Base-by-base conservation (phyloP, 352 stramenopile species). In the Globisporangium orthogonon region DNA sequence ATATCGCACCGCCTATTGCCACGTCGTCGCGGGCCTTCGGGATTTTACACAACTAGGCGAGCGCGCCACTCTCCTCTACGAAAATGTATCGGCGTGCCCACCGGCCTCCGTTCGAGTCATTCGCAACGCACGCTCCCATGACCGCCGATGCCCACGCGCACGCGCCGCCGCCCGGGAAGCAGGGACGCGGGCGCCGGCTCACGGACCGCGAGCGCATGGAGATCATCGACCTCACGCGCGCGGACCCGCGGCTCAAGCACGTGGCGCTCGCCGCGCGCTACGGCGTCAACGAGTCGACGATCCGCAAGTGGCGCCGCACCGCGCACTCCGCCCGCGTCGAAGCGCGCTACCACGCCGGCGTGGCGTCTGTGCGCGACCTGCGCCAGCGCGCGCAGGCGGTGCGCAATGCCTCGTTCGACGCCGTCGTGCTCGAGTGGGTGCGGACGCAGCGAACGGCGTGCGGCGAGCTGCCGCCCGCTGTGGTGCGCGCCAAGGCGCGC, bases 161-260 rank as follows among this genome's bases (percentile, higher is more conserved):
- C 11, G 18, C 33, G 18, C n/a, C 35, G 43, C 31, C 5, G n/a
- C 49, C 49, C 6, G 66, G 69, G 29, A 77, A 67, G 63, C 74
- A 79, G 49, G 70, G 74, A 50, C 56, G 58, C 18, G 75, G 74
- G 1, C 67, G 68, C 23, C 70, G 77, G 2, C 66, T 87, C 30
- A 87, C 77, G 4, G 77, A 84, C 62, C 71, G 66, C 52, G 73
- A 87, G 69, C 76, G 76, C 57, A 66, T 87, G 62, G 72, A 85
- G 61, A 87, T 85, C 70, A 74, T 82, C 52, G 71, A 69, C 56
- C 50, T 83, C 35, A 75, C 73, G 54, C 71, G 73, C 15, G 50
- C 68, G 58, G 65, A 86, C 56, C 72, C 73, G 31, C 58, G 61
- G 29, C 61, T 86, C 50, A 74, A 64, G 48, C 72, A 86, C 60